Percentiles rank a stretch among this genome's conserved stretches.
Conservation (phyloP, 2,329 filamentous ascomycete species). For the Sclerotiophoma versabilis region DNA sequence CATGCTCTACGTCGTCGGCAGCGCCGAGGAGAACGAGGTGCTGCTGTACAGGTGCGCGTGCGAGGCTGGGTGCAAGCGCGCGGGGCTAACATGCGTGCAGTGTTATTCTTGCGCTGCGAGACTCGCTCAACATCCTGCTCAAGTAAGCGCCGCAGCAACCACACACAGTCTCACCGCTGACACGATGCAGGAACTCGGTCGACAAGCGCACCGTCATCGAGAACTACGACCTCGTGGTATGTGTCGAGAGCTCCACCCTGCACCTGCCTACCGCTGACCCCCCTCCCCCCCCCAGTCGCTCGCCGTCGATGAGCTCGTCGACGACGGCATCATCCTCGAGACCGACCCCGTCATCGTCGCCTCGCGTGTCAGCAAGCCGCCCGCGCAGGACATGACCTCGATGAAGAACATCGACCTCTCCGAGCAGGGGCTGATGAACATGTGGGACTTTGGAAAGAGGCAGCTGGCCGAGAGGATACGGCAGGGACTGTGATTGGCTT, state of each 20-base stretch:
- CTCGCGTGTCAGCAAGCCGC: slow-evolving; percentile 89
- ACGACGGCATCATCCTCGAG: slow-evolving; percentile 86
- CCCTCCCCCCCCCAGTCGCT: slow-evolving; percentile 86
- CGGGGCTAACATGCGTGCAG: slow-evolving; percentile 50
- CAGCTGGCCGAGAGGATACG: slow-evolving; percentile 91
- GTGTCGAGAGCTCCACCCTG: slow-evolving; percentile 9
- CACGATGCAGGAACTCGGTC: slow-evolving; percentile 75
- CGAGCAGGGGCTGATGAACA: slow-evolving; percentile 92
- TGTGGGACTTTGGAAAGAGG: slow-evolving; percentile 91
- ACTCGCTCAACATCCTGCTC: slow-evolving; percentile 87
- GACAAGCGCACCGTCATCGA: slow-evolving; percentile 98
- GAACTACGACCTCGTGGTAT: slow-evolving; percentile 89
- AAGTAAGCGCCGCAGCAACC: slow-evolving; percentile 69
- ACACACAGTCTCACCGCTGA: slow-evolving; percentile 9
- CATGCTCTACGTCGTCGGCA: slow-evolving; percentile 93
- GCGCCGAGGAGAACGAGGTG: slow-evolving; percentile 92
- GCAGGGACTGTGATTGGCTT: slow-evolving; percentile 63
- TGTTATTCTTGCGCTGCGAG: slow-evolving; percentile 87
- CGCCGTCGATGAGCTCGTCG: slow-evolving; percentile 81
- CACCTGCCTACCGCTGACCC: slow-evolving; percentile 67
- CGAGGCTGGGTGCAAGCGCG: too few relatives aligned
- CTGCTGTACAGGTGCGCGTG: slow-evolving; percentile 75
- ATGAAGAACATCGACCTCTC: slow-evolving; percentile 94
- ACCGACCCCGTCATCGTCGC: slow-evolving; percentile 95
- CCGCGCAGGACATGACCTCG: slow-evolving; percentile 84